Conservation (phyloP, 192 early-diverging fungal genomes). For the Backusella sp. region DNA sequence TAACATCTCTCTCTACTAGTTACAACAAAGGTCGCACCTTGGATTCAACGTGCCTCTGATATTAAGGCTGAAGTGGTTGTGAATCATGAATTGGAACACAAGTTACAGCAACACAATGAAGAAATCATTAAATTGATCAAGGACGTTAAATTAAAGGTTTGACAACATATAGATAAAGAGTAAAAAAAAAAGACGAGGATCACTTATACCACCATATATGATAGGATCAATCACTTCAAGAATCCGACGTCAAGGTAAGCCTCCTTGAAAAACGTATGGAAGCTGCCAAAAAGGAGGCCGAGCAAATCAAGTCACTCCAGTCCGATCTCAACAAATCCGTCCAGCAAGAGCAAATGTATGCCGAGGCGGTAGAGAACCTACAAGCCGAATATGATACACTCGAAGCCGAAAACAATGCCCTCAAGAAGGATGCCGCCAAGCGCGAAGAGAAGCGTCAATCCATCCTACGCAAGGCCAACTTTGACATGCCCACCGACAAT, state of each 20-base stretch:
- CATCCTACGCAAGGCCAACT: conserved; percentile 10
- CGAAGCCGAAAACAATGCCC: conserved; percentile 62
- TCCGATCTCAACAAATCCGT: conserved; percentile 52
- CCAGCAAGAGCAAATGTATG: conserved; percentile 66
- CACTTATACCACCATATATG: conserved; percentile 55
- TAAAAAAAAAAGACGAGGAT: background rate
- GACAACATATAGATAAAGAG: background rate
- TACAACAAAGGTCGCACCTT: conserved; percentile 60
- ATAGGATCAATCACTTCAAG: conserved; percentile 78
- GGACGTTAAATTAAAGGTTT: conserved; percentile 72
- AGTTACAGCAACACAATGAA: conserved; percentile 72
- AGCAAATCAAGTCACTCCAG: conserved; percentile 61
- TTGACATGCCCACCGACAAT: conserved; percentile 9
- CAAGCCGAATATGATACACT: conserved; percentile 69
- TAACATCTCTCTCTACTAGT: conserved; percentile 29
- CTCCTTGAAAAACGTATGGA: conserved; percentile 82
- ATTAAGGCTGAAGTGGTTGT: conserved; percentile 78
- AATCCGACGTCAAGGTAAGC: conserved; percentile 71
- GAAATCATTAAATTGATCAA: conserved; percentile 79
- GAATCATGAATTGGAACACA: conserved; percentile 78
- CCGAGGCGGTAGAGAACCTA: conserved; percentile 68
- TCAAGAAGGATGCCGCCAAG: conserved; percentile 39
- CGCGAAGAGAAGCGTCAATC: conserved; percentile 21
- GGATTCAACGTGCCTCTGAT: conserved; percentile 72
- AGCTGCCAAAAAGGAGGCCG: conserved; percentile 62